Percentiles rank a stretch among this genome's conserved stretches.
phyloP scores from a whole-genome alignment of 345 rosid genomes.

The Streptanthus diversifolius region DNA sequence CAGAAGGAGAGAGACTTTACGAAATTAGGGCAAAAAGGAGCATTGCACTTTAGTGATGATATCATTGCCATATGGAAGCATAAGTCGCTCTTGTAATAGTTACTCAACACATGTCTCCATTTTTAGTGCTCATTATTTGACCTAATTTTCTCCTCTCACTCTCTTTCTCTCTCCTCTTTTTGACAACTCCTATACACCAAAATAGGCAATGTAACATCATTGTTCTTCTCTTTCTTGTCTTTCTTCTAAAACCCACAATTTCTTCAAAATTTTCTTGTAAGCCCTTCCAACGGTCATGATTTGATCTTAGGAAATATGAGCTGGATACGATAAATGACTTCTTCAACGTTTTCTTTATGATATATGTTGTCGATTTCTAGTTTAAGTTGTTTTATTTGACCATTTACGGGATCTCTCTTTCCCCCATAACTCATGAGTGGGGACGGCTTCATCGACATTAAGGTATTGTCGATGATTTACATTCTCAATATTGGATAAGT shows the following conservation, averaged over 20 bases:
- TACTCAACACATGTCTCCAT: conserved; percentile 38
- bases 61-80: conserved; percentile 31
- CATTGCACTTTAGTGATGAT: conserved; percentile 27
- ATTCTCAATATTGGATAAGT: conserved; percentile 21
- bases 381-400: conserved; percentile 26
- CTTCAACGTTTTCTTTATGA: conserved; percentile 13
- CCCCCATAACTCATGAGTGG: conserved; percentile 39
- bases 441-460: conserved; percentile 32
- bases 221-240: conserved; percentile 32
- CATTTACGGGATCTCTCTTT: conserved; percentile 9
- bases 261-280: neutral
- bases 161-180: conserved; percentile 11
- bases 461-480: conserved; percentile 27
- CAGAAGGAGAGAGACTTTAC: conserved; percentile 32
- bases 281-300: conserved; percentile 28
- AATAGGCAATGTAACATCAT: conserved; percentile 27
- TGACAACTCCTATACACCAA: conserved; percentile 33
- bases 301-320: conserved; percentile 23
- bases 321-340: conserved; percentile 29
- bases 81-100: conserved; percentile 41
- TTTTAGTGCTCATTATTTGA: conserved; percentile 30
- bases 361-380: conserved; percentile 4
- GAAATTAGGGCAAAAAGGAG: conserved; percentile 30
- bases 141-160: conserved; percentile 8
- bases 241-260: conserved; percentile 26